phyloP scores from a whole-genome alignment of 768 basidiomycete genomes.

The Heimioporus sp. region DNA sequence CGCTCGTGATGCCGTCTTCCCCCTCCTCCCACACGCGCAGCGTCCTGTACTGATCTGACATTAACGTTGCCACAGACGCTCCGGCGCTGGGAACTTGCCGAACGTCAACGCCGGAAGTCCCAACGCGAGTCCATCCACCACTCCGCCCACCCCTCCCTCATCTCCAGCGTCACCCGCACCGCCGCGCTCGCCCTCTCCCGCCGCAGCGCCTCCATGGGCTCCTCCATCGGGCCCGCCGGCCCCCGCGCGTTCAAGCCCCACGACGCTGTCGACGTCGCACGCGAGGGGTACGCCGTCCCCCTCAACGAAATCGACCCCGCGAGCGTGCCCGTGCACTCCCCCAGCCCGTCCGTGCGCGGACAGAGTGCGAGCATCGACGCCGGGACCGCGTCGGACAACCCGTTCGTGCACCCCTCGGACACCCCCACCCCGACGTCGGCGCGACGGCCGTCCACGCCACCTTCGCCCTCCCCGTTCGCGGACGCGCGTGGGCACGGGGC shows the following conservation, averaged over 20 bases:
- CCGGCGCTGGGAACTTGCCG: conserved; percentile 73
- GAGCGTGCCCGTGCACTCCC: conserved; percentile 29
- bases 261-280: conserved; percentile 45
- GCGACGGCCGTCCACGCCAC: conserved; percentile 1
- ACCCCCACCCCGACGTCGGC: neutral
- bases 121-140: conserved; percentile 53
- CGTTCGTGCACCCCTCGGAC: conserved; percentile 39
- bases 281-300: conserved; percentile 39
- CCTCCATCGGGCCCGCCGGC: conserved; percentile 27
- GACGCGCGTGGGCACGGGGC: conserved; percentile 30
- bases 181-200: conserved; percentile 58
- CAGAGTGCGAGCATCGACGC: conserved; percentile 15
- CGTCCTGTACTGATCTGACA: too few species aligned
- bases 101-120: conserved; percentile 71
- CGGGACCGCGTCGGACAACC: conserved; percentile 33
- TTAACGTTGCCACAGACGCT: conserved; percentile 51
- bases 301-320: conserved; percentile 47
- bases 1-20: too few species aligned
- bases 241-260: conserved; percentile 47
- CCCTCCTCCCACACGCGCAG: too few species aligned
- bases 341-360: conserved; percentile 17
- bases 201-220: conserved; percentile 31
- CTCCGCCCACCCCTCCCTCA: conserved; percentile 40
- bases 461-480: conserved; percentile 33
- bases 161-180: conserved; percentile 55